Evolutionary conservation across 2,329 filamentous ascomycete genomes (phyloP).

Genomic region (Pseudogymnoascus sp.): DNA sequence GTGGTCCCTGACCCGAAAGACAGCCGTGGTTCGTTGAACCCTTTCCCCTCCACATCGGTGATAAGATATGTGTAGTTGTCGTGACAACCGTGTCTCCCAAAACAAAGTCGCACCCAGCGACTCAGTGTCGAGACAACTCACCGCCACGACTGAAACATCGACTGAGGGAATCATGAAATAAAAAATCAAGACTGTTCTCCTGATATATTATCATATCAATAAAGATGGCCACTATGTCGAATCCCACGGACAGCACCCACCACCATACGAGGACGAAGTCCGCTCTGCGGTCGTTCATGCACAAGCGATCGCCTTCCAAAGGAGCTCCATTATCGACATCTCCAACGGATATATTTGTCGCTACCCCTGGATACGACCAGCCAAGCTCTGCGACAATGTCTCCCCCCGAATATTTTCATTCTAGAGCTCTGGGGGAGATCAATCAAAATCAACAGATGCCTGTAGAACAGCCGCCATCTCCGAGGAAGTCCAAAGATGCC

Average conservation of each 20-base stretch:
- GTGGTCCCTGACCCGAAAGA: slow-evolving; percentile 6
- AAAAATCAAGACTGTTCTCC: not conserved
- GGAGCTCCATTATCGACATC: slow-evolving; percentile 19
- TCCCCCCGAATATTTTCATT: slow-evolving; percentile 29
- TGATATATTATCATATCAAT: slow-evolving; percentile 9
- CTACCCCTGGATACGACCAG: slow-evolving; percentile 17
- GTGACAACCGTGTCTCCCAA: not conserved
- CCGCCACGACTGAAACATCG: slow-evolving; percentile 1
- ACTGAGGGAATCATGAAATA: slow-evolving; percentile 8
- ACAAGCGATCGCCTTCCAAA: slow-evolving; percentile 25
- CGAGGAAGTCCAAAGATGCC: slow-evolving; percentile 32
- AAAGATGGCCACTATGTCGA: slow-evolving; percentile 22
- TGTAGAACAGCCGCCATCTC: slow-evolving; percentile 29
- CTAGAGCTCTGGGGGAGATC: slow-evolving; percentile 45
- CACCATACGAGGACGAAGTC: slow-evolving; percentile 27
- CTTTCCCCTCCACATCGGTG: not conserved
- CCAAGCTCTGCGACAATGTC: slow-evolving; percentile 26
- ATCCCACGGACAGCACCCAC: not conserved
- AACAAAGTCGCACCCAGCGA: slow-evolving; percentile 5
- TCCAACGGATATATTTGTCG: slow-evolving; percentile 16
- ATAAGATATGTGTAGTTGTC: slow-evolving; percentile 1
- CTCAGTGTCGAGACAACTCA: not conserved
- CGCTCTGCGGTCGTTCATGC: slow-evolving; percentile 27
- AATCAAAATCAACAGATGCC: slow-evolving; percentile 43
- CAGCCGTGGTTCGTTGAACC: slow-evolving; percentile 7